Conservation (phyloP, 805 yeast genomes). For the Zygosaccharomyces rouxii region DNA sequence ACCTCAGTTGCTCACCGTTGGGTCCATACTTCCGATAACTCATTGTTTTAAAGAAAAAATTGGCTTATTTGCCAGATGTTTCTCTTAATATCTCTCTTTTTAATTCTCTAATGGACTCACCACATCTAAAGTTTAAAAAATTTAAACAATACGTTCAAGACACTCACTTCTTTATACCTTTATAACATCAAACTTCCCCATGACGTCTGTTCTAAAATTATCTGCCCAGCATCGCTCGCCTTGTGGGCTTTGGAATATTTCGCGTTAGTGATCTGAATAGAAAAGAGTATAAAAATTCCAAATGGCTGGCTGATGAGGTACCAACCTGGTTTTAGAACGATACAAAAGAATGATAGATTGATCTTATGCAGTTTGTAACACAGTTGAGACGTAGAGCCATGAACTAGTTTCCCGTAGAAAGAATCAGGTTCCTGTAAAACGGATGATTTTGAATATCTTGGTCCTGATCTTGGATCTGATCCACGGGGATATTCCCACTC, state of each 20-base stretch:
- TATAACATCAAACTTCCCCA: background rate
- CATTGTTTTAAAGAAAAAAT: slow-evolving; percentile 1
- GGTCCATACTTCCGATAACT: slow-evolving; percentile 5
- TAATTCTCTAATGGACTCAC: background rate
- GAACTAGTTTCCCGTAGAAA: background rate
- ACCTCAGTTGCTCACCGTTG: slow-evolving; percentile 1
- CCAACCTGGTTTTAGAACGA: background rate
- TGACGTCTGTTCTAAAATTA: slow-evolving; percentile 3
- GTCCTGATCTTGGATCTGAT: slow-evolving; percentile 3
- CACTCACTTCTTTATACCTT: slow-evolving; percentile 3
- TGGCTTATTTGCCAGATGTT: background rate
- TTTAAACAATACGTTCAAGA: background rate
- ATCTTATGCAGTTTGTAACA: background rate
- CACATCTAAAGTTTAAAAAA: background rate
- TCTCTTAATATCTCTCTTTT: background rate
- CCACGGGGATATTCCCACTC: background rate
- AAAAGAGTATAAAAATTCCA: background rate
- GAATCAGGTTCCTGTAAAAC: slow-evolving; percentile 11
- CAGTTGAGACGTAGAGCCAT: background rate
- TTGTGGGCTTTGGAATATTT: background rate
- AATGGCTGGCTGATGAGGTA: slow-evolving; percentile 4
- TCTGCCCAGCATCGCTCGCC: slow-evolving; percentile 5
- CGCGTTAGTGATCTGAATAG: slow-evolving; percentile 4
- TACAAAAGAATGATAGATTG: background rate
- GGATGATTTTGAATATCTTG: slow-evolving; percentile 24